Evolutionary conservation across 345 rosid genomes (phyloP).

Genomic region (Heritiera fomes): DNA sequence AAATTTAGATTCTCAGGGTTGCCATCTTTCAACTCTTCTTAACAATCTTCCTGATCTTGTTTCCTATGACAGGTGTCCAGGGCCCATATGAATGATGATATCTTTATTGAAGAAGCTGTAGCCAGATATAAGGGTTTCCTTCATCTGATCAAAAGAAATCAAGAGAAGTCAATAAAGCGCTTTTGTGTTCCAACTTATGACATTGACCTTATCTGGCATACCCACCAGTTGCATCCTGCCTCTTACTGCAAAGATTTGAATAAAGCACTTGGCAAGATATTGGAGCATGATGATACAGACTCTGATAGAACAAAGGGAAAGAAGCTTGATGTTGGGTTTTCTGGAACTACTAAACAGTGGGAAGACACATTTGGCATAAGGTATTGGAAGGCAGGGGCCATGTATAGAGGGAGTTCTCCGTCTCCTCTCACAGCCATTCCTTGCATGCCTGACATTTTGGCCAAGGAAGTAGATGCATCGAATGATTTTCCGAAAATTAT

Average conservation of each 20-base stretch:
- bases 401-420: conserved; percentile 80
- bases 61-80: conserved; percentile 61
- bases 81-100: conserved; percentile 52
- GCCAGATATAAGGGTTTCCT: conserved; percentile 90
- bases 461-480: conserved; percentile 35
- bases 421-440: conserved; percentile 59
- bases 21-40: neutral
- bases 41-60: conserved; percentile 10
- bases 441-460: conserved; percentile 35
- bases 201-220: conserved; percentile 96
- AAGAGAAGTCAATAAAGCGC: conserved; percentile 56
- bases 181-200: conserved; percentile 97
- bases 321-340: conserved; percentile 83
- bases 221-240: conserved; percentile 87
- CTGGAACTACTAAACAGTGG: conserved; percentile 82
- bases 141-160: conserved; percentile 74
- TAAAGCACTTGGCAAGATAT: conserved; percentile 61
- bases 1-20: conserved; percentile 14
- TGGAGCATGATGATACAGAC: conserved; percentile 94
- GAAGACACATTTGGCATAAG: conserved; percentile 78
- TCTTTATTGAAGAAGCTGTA: conserved; percentile 80
- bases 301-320: conserved; percentile 87
- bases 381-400: conserved; percentile 93
- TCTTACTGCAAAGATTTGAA: conserved; percentile 68
- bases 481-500: conserved; percentile 34